Percentiles rank a stretch among this genome's conserved stretches.
These are phyloP conservation scores for Hypericum perforatum DNA, from an alignment of 345 rosid genomes.

Conservation along the genomic window DNA sequence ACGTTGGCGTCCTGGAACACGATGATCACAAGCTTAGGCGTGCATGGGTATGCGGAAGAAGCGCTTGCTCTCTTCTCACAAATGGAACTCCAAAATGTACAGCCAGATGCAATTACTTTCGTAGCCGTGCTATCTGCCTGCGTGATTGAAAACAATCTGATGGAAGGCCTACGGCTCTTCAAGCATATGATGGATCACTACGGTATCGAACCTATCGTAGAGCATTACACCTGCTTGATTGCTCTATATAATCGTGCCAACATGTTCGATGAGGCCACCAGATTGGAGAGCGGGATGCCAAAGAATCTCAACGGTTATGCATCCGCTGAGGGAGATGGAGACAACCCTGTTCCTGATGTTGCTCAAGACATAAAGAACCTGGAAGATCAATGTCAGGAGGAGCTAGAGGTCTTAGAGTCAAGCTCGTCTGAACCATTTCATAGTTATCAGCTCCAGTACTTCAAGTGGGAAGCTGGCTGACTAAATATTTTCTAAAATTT, in stretches of 20 bases:
- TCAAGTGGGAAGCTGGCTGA: conserved; percentile 35
- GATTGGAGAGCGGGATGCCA: conserved; percentile 13
- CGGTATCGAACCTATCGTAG: conserved; percentile 37
- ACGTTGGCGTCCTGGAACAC: conserved; percentile 68
- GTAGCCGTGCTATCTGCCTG: conserved; percentile 68
- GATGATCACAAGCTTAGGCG: conserved; percentile 74
- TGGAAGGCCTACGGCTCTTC: conserved; percentile 37
- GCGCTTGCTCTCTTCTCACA: conserved; percentile 46
- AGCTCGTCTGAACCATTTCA: conserved; percentile 3
- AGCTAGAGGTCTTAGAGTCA: neutral
- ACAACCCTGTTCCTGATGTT: neutral
- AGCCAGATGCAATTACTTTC: conserved; percentile 65
- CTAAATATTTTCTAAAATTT: neutral
- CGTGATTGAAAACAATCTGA: conserved; percentile 38
- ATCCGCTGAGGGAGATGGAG: conserved; percentile 15
- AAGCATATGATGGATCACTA: conserved; percentile 35
- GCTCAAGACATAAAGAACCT: conserved; percentile 7
- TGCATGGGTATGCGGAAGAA: conserved; percentile 61
- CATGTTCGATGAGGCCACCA: conserved; percentile 17
- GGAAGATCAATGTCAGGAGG: conserved; percentile 7
- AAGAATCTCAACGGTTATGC: conserved; percentile 13
- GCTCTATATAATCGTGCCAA: conserved; percentile 38
- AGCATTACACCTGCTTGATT: conserved; percentile 56
- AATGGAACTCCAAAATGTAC: conserved; percentile 36
- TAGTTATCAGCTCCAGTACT: conserved; percentile 16